Percentiles rank a stretch among this genome's conserved stretches.
Conservation (phyloP, 2,329 filamentous ascomycete species). For the Stemphylium lycopersici region DNA sequence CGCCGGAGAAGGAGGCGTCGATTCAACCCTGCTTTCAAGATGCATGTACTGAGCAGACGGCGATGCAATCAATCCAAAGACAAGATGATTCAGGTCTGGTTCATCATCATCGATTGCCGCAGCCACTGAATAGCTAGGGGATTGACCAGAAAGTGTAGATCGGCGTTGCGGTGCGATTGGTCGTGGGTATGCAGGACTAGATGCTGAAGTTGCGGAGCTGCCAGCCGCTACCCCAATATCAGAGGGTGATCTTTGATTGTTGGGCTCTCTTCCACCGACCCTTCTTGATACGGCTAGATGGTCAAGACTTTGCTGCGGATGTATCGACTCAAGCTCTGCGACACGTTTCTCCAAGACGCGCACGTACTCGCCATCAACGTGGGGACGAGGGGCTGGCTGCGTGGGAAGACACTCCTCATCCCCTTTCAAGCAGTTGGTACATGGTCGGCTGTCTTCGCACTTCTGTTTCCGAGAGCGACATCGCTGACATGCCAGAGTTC, state of each 20-base stretch:
- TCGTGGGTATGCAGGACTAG: neutral
- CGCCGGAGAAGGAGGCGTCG: too few relatives aligned
- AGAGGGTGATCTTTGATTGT: neutral
- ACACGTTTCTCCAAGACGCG: slow-evolving; percentile 24
- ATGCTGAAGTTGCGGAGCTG: neutral
- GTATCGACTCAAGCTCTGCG: slow-evolving; percentile 22
- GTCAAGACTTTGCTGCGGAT: slow-evolving; percentile 22
- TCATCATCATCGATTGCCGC: slow-evolving; percentile 6
- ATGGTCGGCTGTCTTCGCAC: slow-evolving; percentile 29
- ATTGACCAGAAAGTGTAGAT: slow-evolving; percentile 10
- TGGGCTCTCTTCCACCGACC: neutral
- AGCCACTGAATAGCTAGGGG: slow-evolving; percentile 7
- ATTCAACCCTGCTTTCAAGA: too few relatives aligned
- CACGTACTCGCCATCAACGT: slow-evolving; percentile 26
- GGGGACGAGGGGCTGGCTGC: slow-evolving; percentile 13
- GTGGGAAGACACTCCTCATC: slow-evolving; percentile 65
- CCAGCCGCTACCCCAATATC: neutral
- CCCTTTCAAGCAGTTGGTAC: slow-evolving; percentile 76
- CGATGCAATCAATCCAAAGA: slow-evolving; percentile 22
- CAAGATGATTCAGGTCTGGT: slow-evolving; percentile 18
- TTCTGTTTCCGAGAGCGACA: slow-evolving; percentile 33
- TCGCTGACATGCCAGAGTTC: slow-evolving; percentile 63
- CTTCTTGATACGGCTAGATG: slow-evolving; percentile 6
- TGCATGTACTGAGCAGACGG: slow-evolving; percentile 3
- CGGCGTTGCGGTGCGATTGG: neutral